Percentiles rank a stretch among this genome's conserved stretches.
Evolutionary conservation across 768 basidiomycete species (phyloP).

Genomic region (Mycena crocata): DNA sequence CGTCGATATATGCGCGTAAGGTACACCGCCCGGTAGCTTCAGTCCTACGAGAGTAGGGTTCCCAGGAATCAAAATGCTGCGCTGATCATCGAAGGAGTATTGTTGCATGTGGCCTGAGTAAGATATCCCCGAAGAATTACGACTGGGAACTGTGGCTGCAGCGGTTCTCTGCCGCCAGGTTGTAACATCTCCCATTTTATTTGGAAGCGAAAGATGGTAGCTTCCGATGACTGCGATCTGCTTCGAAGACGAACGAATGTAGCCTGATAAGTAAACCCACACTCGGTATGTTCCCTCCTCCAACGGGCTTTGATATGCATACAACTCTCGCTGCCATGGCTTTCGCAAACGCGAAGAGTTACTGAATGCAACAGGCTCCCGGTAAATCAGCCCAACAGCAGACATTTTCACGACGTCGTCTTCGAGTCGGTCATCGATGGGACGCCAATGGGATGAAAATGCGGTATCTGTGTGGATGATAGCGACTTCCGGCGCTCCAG

Average conservation of each 20-base stretch:
- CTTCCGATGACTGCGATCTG: background rate
- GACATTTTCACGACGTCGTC: background rate
- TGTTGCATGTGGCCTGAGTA: conserved; percentile 15
- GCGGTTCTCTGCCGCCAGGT: background rate
- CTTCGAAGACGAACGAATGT: background rate
- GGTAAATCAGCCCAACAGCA: background rate
- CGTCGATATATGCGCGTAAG: background rate
- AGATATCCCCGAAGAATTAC: background rate
- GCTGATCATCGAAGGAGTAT: background rate
- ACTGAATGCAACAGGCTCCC: conserved; percentile 1
- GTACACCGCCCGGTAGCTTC: background rate
- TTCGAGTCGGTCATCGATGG: no score
- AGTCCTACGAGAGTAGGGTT: background rate
- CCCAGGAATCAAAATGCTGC: background rate
- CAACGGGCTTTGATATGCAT: conserved; percentile 19
- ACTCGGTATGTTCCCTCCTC: conserved; percentile 7
- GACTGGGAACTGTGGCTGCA: background rate
- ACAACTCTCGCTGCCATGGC: background rate
- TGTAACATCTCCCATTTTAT: background rate
- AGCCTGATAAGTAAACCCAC: conserved; percentile 1
- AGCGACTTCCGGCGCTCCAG: background rate
- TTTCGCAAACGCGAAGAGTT: background rate
- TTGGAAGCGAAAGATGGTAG: conserved; percentile 9
- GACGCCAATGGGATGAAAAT: no score
- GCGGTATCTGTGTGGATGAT: background rate